Percentiles rank a stretch among this genome's conserved stretches.
Evolutionary conservation across 139 green algal genomes (phyloP).

Genomic region (Micromonas pusilla): DNA sequence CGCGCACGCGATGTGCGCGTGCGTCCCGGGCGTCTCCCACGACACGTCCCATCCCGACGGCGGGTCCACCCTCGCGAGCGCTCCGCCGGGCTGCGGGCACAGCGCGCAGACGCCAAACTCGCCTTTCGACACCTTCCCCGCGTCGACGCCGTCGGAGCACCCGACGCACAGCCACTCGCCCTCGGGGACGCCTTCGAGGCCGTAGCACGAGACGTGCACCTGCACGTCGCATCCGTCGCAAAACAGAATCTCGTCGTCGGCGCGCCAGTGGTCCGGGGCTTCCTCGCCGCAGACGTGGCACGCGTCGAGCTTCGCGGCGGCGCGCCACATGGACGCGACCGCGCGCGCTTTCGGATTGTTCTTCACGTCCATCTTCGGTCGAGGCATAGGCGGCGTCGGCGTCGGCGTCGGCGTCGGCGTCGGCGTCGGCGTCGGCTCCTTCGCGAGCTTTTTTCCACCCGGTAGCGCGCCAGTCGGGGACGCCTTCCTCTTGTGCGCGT

Average conservation of each 20-base stretch:
- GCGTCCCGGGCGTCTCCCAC: neutral
- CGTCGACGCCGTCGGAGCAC: slow-evolving; percentile 14
- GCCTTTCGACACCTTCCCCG: neutral
- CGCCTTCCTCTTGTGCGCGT: too few species aligned
- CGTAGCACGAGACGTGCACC: slow-evolving; percentile 24
- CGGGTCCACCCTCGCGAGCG: neutral
- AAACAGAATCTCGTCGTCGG: slow-evolving; percentile 22
- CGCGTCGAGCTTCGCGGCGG: neutral
- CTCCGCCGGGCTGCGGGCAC: neutral
- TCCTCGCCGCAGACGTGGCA: slow-evolving; percentile 17
- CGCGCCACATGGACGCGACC: neutral
- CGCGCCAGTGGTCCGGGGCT: neutral
- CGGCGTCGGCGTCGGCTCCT: neutral
- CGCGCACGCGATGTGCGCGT: slow-evolving; percentile 18
- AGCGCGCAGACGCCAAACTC: slow-evolving; percentile 10
- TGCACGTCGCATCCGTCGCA: slow-evolving; percentile 28
- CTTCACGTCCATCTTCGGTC: neutral
- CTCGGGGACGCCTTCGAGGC: slow-evolving; percentile 12
- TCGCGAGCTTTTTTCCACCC: too few species aligned
- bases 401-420: neutral
- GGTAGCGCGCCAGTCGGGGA: too few species aligned
- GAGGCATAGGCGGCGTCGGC: neutral
- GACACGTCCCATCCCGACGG: neutral
- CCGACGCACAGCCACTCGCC: slow-evolving; percentile 24
- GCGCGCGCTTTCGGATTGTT: neutral